Conservation (phyloP, 352 stramenopile genomes). For the Globisporangium polare region DNA sequence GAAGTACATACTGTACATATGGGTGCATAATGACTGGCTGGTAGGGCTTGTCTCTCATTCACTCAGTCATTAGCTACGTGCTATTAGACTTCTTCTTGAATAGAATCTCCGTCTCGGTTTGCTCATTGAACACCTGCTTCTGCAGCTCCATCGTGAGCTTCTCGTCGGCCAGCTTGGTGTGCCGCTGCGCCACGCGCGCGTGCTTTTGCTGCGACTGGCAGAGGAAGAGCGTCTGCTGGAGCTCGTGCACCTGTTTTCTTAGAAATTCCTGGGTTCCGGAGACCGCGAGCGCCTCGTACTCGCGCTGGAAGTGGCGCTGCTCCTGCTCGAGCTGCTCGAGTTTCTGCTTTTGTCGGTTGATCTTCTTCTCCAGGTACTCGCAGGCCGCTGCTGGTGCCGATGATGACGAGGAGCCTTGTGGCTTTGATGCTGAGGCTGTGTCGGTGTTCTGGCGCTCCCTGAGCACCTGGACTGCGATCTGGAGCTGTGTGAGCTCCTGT, state of each 20-base stretch:
- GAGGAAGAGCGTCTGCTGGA: conserved; percentile 66
- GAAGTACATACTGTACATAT: neutral
- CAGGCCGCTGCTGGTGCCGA: conserved; percentile 19
- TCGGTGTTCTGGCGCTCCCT: conserved; percentile 9
- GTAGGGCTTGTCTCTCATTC: neutral
- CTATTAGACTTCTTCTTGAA: conserved; percentile 32
- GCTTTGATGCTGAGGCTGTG: conserved; percentile 1
- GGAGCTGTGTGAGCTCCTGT: conserved; percentile 53
- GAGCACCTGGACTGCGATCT: conserved; percentile 48
- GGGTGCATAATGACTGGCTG: conserved; percentile 9
- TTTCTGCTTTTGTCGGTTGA: conserved; percentile 39
- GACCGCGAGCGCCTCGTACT: conserved; percentile 40
- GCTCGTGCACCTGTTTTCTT: conserved; percentile 52
- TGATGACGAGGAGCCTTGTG: conserved; percentile 10
- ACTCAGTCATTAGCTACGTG: neutral
- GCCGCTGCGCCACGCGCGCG: conserved; percentile 33
- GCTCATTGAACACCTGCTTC: conserved; percentile 40
- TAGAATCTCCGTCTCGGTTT: conserved; percentile 62
- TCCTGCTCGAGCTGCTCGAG: conserved; percentile 33
- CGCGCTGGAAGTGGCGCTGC: conserved; percentile 18
- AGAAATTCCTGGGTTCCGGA: conserved; percentile 45
- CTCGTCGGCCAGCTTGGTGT: conserved; percentile 27
- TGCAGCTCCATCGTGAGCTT: conserved; percentile 32
- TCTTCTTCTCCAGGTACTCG: conserved; percentile 48
- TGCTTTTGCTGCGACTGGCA: conserved; percentile 54